These are phyloP conservation scores for Microbotryum intermedium DNA, from an alignment of 1,284 basidiomycete genomes.

Conservation along the genomic window DNA sequence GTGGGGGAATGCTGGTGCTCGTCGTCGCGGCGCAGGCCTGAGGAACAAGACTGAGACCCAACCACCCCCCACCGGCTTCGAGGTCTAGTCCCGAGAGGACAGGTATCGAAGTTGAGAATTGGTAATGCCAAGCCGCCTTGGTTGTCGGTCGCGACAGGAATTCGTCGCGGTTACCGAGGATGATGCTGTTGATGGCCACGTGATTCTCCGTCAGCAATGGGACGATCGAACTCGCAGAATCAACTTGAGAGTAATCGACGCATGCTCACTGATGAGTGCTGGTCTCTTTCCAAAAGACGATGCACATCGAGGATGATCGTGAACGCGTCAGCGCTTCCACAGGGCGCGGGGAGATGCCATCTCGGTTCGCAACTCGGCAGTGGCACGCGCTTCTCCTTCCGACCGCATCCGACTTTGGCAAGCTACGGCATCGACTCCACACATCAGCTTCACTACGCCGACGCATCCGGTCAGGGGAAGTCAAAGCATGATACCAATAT, in stretches of 20 bases:
- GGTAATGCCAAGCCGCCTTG: slow-evolving; percentile 15
- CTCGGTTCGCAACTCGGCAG: no score
- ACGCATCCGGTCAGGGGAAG: no score
- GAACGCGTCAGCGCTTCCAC: no score
- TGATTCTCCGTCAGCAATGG: no score
- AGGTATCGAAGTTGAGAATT: background rate
- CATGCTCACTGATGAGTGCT: background rate
- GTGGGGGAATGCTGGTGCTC: background rate
- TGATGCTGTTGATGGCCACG: slow-evolving; percentile 13
- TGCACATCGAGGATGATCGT: slow-evolving; percentile 23
- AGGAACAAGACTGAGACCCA: slow-evolving; percentile 24
- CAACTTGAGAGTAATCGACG: no score
- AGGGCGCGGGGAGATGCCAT: no score
- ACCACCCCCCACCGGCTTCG: slow-evolving; percentile 32
- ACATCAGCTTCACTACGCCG: no score
- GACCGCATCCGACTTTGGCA: background rate
- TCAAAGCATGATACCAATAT: no score
- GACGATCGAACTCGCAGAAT: no score
- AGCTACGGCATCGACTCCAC: no score
- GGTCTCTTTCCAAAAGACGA: slow-evolving; percentile 16
- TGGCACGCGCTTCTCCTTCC: no score
- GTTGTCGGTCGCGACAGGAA: slow-evolving; percentile 30
- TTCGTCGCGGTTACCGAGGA: slow-evolving; percentile 33
- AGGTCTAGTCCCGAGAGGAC: slow-evolving; percentile 30
- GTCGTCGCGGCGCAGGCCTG: no score